phyloP scores from a whole-genome alignment of 2,329 filamentous ascomycete species.

The Colletotrichum trifolii region DNA sequence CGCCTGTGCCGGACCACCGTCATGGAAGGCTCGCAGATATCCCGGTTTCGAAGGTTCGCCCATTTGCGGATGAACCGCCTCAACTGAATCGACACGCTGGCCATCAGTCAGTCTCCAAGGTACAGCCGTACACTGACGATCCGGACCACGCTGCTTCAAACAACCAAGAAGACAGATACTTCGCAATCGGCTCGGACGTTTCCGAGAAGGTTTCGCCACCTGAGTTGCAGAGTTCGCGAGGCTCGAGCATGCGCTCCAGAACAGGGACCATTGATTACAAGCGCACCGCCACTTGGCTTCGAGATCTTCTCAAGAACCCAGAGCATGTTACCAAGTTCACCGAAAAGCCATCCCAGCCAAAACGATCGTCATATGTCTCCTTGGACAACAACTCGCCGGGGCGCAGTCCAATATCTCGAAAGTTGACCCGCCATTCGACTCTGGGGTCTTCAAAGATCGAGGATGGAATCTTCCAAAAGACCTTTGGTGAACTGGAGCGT shows the following conservation, averaged over 20 bases:
- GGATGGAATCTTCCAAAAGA: conserved; percentile 45
- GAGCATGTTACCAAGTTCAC: conserved; percentile 45
- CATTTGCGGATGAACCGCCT: conserved; percentile 21
- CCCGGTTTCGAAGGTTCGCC: conserved; percentile 27
- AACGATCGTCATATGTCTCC: conserved; percentile 10
- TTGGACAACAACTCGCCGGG: not conserved
- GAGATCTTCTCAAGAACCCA: conserved; percentile 43
- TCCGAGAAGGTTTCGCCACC: conserved; percentile 17
- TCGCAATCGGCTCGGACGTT: conserved; percentile 17
- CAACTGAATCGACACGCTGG: conserved; percentile 31
- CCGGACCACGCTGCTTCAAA: not conserved
- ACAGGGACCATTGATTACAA: conserved; percentile 46
- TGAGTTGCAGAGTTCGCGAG: conserved; percentile 8
- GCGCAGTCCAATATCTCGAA: conserved; percentile 17
- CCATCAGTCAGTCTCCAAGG: conserved; percentile 27
- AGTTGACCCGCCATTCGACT: conserved; percentile 32
- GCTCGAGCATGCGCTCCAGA: conserved; percentile 39
- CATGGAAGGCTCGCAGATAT: not conserved
- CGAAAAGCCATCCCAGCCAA: conserved; percentile 37
- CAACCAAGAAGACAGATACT: conserved; percentile 1
- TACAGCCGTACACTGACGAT: conserved; percentile 20
- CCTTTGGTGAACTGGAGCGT: conserved; percentile 56
- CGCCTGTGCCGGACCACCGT: not conserved
- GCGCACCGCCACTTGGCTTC: conserved; percentile 49
- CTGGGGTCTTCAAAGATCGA: conserved; percentile 35